phyloP scores from a whole-genome alignment of 306 rosid species.

The Senna tora region DNA sequence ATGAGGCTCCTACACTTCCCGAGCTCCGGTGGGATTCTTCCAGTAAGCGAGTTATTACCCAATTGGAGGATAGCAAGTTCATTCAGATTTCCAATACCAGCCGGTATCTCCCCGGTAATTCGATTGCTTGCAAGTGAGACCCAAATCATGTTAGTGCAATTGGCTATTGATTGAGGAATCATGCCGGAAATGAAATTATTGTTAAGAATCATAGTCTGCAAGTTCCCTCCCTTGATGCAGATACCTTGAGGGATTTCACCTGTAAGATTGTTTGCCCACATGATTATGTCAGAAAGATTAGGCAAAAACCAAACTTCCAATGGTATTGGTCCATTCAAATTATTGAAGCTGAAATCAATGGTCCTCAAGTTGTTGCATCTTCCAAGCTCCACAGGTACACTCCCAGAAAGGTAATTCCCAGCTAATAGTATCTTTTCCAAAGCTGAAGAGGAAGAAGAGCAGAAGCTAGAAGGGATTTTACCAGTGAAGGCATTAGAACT shows the following conservation, averaged over 20 bases:
- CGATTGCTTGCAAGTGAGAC: constrained; percentile 63
- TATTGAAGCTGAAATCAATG: constrained; percentile 72
- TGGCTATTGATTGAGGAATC: constrained; percentile 64
- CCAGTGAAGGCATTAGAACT: constrained; percentile 64
- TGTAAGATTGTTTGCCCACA: constrained; percentile 72
- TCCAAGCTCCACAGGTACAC: constrained; percentile 58
- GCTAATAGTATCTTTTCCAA: constrained; percentile 66
- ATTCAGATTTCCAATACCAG: constrained; percentile 57
- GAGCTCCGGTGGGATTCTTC: constrained; percentile 66
- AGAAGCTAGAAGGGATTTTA: constrained; percentile 54
- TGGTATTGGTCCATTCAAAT: constrained; percentile 67
- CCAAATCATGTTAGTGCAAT: constrained; percentile 72
- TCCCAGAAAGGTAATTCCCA: constrained; percentile 55
- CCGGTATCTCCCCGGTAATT: constrained; percentile 61
- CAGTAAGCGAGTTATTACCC: constrained; percentile 73
- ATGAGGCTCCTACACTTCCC: constrained; percentile 65
- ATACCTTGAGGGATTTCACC: constrained; percentile 71
- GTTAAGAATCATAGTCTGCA: constrained; percentile 63
- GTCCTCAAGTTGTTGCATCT: constrained; percentile 56
- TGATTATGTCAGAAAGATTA: constrained; percentile 62
- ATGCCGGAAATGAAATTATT: constrained; percentile 62
- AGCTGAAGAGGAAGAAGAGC: constrained; percentile 38
- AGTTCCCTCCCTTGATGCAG: constrained; percentile 59
- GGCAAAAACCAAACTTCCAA: constrained; percentile 63
- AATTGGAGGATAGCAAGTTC: constrained; percentile 68